Base-by-base conservation (phyloP, 1,139 yeast species). In the Hemisphaericaspora xylofermentans region DNA sequence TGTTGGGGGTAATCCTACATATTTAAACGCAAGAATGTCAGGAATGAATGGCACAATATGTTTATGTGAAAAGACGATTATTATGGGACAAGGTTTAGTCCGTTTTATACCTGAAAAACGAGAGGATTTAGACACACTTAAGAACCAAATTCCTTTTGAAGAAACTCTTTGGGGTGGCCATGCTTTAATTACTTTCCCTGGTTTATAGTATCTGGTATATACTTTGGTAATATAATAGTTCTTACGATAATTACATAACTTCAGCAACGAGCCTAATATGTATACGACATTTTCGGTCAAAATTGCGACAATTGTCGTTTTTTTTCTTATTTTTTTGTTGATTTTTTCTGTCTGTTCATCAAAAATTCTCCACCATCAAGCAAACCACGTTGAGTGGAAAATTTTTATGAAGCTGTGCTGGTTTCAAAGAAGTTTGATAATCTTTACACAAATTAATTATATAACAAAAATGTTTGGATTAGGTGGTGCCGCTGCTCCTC, bases 401-500 rank as follows among this genome's bases (percentile, higher is more conserved):
- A 24, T 24, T 24, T 24, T 24, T 24, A 24, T 24, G 6, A 9
- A 24, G 9, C 19, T 15, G n/a, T n/a, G 18, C 26, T 36, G 14
- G 4, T 31, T 33, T 38, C n/a, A n/a, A n/a, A n/a, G 41, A 40
- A 40, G 29, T 22, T 31, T 19, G 8, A 22, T 28, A 36, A 39
- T 14, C 35, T 18, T 40, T 21, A 8, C 26, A 12, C 37, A 24
- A 27, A 24, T 35, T 22, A 35, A n/a, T 5, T 26, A 26, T 13
- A 13, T 6, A 5, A 26, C 16, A 4, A 43, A 32, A 16, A 72
- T 72, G 78, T 80, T 91, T 61, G 98, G 98, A 61, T 77, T 93
- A 55, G 95, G 96, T 56, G 88, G 88, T 49, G 33, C 21, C 18
- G 75, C 80, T 43, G 71, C 83, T 52, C 89, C 91, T 50, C 88